A percentile compares a stretch with the other conserved stretches of the same genome.
phyloP scores from a whole-genome alignment of 805 yeast genomes.

The Myxozyma lipomycoides region DNA sequence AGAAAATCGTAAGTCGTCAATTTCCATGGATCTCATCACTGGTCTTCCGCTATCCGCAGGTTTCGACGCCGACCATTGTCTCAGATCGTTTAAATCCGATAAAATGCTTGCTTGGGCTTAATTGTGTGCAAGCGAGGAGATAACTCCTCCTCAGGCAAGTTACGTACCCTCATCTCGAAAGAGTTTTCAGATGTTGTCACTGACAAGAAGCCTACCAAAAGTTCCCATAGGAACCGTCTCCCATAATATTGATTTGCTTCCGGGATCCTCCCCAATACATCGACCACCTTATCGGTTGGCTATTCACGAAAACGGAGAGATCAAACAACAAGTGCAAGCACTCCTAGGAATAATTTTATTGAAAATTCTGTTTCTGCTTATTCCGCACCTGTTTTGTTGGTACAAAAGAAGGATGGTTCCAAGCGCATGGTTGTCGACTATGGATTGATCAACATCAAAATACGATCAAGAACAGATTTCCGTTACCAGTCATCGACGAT shows the following conservation, averaged over 20 bases:
- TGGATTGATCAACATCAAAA: slow-evolving; percentile 1
- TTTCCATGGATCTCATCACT: slow-evolving; percentile 27
- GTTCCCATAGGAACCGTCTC: not conserved
- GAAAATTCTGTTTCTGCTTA: not conserved
- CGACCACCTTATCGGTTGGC: not conserved
- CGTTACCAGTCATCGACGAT: slow-evolving; percentile 6
- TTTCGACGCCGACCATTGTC: too few relatives aligned
- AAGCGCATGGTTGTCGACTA: slow-evolving; percentile 3
- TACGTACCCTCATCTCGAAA: too few relatives aligned
- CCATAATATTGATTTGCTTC: not conserved
- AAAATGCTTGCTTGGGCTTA: too few relatives aligned
- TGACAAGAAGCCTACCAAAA: not conserved
- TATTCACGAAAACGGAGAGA: not conserved
- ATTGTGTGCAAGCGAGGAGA: too few relatives aligned
- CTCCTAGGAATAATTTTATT: not conserved
- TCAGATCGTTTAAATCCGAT: too few relatives aligned
- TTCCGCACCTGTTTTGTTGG: not conserved
- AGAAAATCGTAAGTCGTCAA: slow-evolving; percentile 7
- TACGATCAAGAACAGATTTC: slow-evolving; percentile 8
- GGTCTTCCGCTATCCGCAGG: too few relatives aligned
- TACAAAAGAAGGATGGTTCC: not conserved
- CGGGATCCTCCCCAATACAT: not conserved
- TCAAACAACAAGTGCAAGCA: not conserved
- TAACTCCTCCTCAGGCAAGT: too few relatives aligned
- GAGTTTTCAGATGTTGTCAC: not conserved